Evolutionary conservation across 345 rosid genomes (phyloP), one percentile per base, ranked within the genome.

Genomic region (Pugionium cornutum): DNA sequence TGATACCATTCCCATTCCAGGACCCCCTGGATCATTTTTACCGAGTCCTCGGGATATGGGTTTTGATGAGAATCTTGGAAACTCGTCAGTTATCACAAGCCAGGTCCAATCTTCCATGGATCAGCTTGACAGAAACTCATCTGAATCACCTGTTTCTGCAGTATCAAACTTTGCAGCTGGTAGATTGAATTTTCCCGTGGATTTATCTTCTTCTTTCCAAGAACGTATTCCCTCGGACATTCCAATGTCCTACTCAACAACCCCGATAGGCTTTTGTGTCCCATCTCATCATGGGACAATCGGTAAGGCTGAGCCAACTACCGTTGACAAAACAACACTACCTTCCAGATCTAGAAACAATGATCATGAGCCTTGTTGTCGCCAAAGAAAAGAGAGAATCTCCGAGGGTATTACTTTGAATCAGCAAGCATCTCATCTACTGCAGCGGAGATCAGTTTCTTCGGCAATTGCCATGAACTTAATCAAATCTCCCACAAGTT

Each of bases 11-110:
- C 96, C 89, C 34, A 92, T 92, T 51, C 98, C 98, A 8, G 98
- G 98, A 45, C 98, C 98, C 53, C 98, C 98, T 0, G 98, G 98
- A 3, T 92, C 98, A 18, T 89, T 88, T 80, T 79, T 92, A 79
- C 97, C 98, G 0, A 92, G 98, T 77, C 98, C 98, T 34, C 77
- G 95, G 41, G 97, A 83, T 68, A 81, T 86, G 88, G 79, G 88
- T 33, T 86, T 86, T 0, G 99, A 90, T 60, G 99, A 94, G 58
- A 86, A 83, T 78, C 92, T 81, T 78, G 97, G 95, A 47, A 94
- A 88, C 77, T 90, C 99, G 2, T 94, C 99, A 2, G 71, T 86
- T 49, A 88, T 95, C 66, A 83, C 91, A 18, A 84, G 88, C 75
- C 87, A 84, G 51, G 79, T 81, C 69, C 90, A 83, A 27, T 86